These are phyloP conservation scores for Cryptococcus deneoformans DNA, from an alignment of 1,284 basidiomycete genomes.

Conservation along the genomic window DNA sequence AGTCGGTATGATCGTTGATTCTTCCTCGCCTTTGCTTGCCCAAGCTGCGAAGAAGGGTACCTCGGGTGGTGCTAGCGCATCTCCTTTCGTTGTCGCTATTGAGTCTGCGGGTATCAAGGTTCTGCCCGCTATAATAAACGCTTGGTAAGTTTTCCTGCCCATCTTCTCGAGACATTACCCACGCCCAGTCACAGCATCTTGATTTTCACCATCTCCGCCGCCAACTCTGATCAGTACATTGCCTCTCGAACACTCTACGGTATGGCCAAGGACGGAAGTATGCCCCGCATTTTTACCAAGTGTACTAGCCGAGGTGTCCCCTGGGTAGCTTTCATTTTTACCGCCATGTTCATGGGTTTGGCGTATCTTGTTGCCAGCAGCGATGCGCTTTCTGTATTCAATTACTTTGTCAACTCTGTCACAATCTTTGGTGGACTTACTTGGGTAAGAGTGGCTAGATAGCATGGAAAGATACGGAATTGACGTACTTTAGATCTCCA, in stretches of 20 bases:
- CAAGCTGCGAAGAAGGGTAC: slow-evolving; percentile 57
- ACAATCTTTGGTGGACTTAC: slow-evolving; percentile 67
- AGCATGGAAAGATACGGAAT: background rate
- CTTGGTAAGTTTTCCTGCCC: slow-evolving; percentile 20
- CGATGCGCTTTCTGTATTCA: slow-evolving; percentile 54
- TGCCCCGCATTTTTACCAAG: slow-evolving; percentile 54
- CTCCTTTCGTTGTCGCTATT: slow-evolving; percentile 69
- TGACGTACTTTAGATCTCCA: slow-evolving; percentile 53
- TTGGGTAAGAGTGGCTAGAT: slow-evolving; percentile 50
- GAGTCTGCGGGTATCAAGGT: slow-evolving; percentile 49
- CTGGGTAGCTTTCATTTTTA: slow-evolving; percentile 47
- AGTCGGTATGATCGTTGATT: slow-evolving; percentile 61
- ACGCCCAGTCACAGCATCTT: slow-evolving; percentile 17
- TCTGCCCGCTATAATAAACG: slow-evolving; percentile 53
- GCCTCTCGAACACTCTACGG: slow-evolving; percentile 54
- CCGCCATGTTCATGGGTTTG: slow-evolving; percentile 41
- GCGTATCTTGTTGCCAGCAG: slow-evolving; percentile 36
- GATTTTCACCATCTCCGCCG: slow-evolving; percentile 50
- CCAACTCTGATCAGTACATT: slow-evolving; percentile 55
- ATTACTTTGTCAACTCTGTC: slow-evolving; percentile 67
- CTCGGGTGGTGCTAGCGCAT: slow-evolving; percentile 61
- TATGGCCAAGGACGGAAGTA: slow-evolving; percentile 56
- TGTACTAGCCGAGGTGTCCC: slow-evolving; percentile 51
- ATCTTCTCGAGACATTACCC: background rate
- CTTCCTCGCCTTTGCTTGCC: slow-evolving; percentile 42